Conservation (phyloP, 1,284 basidiomycete genomes). For the Exobasidium rhododendri region DNA sequence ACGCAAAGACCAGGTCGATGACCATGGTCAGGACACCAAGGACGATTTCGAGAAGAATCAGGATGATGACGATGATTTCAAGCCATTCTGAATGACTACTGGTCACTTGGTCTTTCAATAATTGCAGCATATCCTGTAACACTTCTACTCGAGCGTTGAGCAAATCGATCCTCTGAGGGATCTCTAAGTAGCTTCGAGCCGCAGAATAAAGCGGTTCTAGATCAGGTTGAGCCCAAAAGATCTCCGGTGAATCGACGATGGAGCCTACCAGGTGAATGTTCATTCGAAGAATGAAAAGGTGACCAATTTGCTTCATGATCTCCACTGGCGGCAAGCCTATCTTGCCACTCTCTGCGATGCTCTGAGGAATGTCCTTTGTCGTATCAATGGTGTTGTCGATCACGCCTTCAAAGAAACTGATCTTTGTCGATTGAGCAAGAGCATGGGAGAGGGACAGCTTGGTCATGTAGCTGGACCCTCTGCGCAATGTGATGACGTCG, state of each 20-base stretch:
- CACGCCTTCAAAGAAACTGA: constrained; percentile 70
- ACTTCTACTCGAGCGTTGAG: constrained; percentile 90
- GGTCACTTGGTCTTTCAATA: constrained; percentile 90
- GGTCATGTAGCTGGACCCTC: constrained; percentile 95
- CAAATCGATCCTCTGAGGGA: constrained; percentile 86
- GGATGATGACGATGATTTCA: constrained; percentile 89
- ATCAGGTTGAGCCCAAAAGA: constrained; percentile 80
- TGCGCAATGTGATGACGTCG: constrained; percentile 91
- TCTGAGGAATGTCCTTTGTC: constrained; percentile 91
- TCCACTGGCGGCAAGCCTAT: constrained; percentile 68
- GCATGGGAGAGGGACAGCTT: constrained; percentile 93
- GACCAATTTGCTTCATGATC: constrained; percentile 94
- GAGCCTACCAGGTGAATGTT: constrained; percentile 95
- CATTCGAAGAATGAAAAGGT: constrained; percentile 82
- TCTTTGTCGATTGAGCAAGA: constrained; percentile 92
- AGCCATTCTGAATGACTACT: constrained; percentile 85
- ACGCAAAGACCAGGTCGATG: constrained; percentile 51
- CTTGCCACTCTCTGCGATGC: constrained; percentile 88
- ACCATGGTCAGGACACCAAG: constrained; percentile 52
- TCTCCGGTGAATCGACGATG: constrained; percentile 89
- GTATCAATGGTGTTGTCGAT: constrained; percentile 92
- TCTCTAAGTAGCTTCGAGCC: constrained; percentile 79
- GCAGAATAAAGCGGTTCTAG: constrained; percentile 92
- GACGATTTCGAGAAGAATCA: constrained; percentile 80
- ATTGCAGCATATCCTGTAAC: constrained; percentile 91